phyloP scores from a whole-genome alignment of 2,329 filamentous ascomycete species.

The Thelonectria rubi region DNA sequence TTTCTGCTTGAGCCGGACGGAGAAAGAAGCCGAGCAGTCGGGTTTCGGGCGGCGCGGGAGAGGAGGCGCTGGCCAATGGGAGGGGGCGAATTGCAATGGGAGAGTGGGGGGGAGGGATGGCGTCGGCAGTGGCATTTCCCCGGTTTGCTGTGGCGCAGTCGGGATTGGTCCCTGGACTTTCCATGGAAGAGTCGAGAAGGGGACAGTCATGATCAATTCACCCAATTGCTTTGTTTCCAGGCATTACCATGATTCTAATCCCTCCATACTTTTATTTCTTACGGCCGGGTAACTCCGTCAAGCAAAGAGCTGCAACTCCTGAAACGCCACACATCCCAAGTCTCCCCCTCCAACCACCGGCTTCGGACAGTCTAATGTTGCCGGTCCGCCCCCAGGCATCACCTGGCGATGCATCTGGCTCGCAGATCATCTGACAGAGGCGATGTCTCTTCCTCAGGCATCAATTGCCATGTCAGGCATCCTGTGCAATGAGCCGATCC shows the following conservation, averaged over 20 bases:
- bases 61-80: slow-evolving; percentile 41
- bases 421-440: neutral
- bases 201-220: too few species aligned
- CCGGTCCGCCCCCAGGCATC: neutral
- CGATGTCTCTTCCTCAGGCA: neutral
- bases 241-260: too few species aligned
- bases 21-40: slow-evolving; percentile 33
- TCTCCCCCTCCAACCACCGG: neutral
- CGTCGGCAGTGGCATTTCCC: slow-evolving; percentile 35
- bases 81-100: slow-evolving; percentile 38
- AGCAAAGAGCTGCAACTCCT: neutral
- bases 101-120: slow-evolving; percentile 15
- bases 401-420: neutral
- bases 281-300: neutral
- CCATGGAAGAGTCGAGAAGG: slow-evolving; percentile 4
- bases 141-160: slow-evolving; percentile 27
- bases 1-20: slow-evolving; percentile 15
- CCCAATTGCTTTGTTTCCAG: too few species aligned
- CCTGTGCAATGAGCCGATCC: too few species aligned
- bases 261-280: neutral
- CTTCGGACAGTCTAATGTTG: neutral
- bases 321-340: neutral
- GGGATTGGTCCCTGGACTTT: slow-evolving; percentile 10
- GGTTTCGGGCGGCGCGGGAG: slow-evolving; percentile 32
- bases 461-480: too few species aligned